Evolutionary conservation across 768 basidiomycete genomes (phyloP), one percentile per base, ranked within the genome.

Genomic region (Boletus rubescentipes): DNA sequence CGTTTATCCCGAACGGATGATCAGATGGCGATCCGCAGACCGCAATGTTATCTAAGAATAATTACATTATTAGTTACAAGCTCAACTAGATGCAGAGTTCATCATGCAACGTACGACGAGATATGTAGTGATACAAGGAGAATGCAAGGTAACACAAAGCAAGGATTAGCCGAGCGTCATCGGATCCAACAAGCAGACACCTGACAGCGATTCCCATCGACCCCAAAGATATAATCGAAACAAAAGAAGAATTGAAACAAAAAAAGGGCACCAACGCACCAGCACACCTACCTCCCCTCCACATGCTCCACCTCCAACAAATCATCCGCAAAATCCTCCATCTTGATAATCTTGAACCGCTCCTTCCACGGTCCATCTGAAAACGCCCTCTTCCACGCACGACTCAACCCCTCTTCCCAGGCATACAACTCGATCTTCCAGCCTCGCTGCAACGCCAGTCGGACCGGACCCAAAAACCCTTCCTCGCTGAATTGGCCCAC

Each of bases 381-480:
- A 70, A 89, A 90, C 68, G 87, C 83, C 46, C 82, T 75, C 69
- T 76, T 81, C 91, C 90, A 94, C 20, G 86, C 78, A 21, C 82
- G 79, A 67, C 91, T 93, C 55, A 92, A 68, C 2, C 90, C 88
- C 43, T 86, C 85, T 65, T 90, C 87, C 87, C 93, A 98, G 1
- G 91, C 89, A 72, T 93, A 94, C 63, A 98, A 66, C 73, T 98
- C 95, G n/a, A 98, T 93, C 52, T 78, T 80, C 95, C 95, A 98
- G 2, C 95, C 95, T 43, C 87, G 82, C 71, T 85, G 87, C 61
- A 98, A 73, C 5, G 95, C 95, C 12, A 86, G 85, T 53, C 90
- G 76, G 12, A 94, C 91, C 40, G 89, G 89, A 0, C 93, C 93
- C 23, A 94, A 68, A 73, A 97, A 98, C 7, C 95, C 95, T 63